A percentile compares a stretch with the other conserved stretches of the same genome.
Conservation (phyloP, 108 stramenopile genomes). For the Cyclotella baltica region DNA sequence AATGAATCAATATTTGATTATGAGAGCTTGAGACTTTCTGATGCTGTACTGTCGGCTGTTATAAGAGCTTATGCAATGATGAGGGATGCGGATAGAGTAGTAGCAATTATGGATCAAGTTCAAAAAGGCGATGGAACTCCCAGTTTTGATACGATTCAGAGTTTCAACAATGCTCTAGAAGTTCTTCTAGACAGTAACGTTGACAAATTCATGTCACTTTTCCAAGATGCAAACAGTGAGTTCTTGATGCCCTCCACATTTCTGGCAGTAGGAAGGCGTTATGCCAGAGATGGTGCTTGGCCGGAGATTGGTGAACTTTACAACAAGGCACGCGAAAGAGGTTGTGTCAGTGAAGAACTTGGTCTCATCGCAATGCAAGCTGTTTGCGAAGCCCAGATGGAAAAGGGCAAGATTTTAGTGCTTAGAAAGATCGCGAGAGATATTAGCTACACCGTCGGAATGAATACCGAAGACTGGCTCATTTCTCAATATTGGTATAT, state of each 20-base stretch:
- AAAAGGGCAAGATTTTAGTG: constrained; percentile 59
- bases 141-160: constrained; percentile 30
- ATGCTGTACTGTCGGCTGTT: constrained; percentile 39
- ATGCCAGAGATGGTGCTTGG: constrained; percentile 47
- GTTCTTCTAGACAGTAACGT: constrained; percentile 24
- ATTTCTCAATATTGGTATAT: constrained; percentile 69
- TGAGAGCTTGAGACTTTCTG: constrained; percentile 11
- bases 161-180: constrained; percentile 26
- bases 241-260: constrained; percentile 46
- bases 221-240: constrained; percentile 18
- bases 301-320: constrained; percentile 60
- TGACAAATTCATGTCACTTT: constrained; percentile 36
- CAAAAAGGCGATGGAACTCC: background rate
- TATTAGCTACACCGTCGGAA: constrained; percentile 50
- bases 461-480: constrained; percentile 58
- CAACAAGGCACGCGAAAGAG: constrained; percentile 47
- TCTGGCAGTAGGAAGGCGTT: constrained; percentile 38
- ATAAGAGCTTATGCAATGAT: constrained; percentile 28
- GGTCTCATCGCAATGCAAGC: constrained; percentile 71
- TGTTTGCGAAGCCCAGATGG: constrained; percentile 46
- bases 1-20: constrained; percentile 15
- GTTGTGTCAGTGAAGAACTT: constrained; percentile 71
- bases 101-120: constrained; percentile 14
- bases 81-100: constrained; percentile 34
- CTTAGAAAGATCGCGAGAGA: constrained; percentile 68